These are phyloP conservation scores for Primulina tabacum DNA, from an alignment of 257 asterid species.

Conservation along the genomic window DNA sequence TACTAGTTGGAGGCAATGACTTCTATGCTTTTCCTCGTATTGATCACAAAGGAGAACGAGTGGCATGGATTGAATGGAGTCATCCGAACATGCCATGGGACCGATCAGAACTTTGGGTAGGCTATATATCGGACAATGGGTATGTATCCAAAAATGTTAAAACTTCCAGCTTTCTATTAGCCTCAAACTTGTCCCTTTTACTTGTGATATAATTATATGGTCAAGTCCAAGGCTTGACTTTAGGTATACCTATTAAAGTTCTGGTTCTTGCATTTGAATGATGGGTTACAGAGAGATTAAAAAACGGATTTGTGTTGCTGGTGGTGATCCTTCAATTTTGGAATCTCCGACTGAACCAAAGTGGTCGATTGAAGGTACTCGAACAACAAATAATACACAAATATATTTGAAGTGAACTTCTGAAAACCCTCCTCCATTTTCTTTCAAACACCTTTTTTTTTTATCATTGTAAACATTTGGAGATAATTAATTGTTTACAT, in stretches of 20 bases:
- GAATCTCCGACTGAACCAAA: slow-evolving; percentile 96
- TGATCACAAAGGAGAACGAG: slow-evolving; percentile 73
- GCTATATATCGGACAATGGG: slow-evolving; percentile 83
- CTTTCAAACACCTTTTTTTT: too few species aligned
- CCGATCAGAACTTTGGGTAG: slow-evolving; percentile 97
- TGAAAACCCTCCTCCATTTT: too few species aligned
- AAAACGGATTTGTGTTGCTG: slow-evolving; percentile 77
- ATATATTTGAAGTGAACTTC: too few species aligned
- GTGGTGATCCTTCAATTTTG: slow-evolving; percentile 67
- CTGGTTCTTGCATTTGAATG: slow-evolving; percentile 12
- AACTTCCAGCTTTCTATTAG: neutral
- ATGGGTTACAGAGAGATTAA: slow-evolving; percentile 51
- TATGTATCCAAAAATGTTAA: slow-evolving; percentile 25
- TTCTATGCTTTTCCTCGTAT: slow-evolving; percentile 94
- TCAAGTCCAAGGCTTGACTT: neutral
- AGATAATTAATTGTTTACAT: too few species aligned
- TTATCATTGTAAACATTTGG: too few species aligned
- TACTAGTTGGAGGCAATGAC: slow-evolving; percentile 68
- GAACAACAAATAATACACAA: neutral
- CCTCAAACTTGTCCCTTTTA: neutral
- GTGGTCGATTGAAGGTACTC: slow-evolving; percentile 95
- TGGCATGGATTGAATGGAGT: slow-evolving; percentile 96
- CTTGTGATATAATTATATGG: slow-evolving; percentile 4
- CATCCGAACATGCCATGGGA: slow-evolving; percentile 99
- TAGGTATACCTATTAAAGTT: neutral